Conservation (phyloP, 345 rosid genomes). For the Populus tremula region DNA sequence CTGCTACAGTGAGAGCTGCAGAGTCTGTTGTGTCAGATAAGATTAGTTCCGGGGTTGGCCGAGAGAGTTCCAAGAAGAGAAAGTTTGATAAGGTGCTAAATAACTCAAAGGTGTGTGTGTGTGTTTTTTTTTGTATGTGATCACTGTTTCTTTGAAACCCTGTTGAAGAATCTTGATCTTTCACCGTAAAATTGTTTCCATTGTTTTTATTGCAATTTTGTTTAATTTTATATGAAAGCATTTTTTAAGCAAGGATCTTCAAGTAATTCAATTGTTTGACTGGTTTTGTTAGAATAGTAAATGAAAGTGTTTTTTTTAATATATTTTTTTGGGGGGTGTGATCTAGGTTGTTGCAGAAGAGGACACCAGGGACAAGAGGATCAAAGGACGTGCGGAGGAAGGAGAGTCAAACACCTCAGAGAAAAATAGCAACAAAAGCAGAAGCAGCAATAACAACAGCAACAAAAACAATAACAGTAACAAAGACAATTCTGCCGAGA, state of each 20-base stretch:
- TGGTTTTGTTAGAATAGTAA: conserved; percentile 11
- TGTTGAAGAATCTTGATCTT: neutral
- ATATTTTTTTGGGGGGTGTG: neutral
- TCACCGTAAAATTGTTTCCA: neutral
- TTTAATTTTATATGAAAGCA: neutral
- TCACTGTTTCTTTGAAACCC: neutral
- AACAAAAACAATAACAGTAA: conserved; percentile 33
- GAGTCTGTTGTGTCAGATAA: conserved; percentile 32
- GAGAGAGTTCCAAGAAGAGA: conserved; percentile 64
- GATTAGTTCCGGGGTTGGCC: conserved; percentile 26
- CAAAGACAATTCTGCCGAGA: conserved; percentile 43
- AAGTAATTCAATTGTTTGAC: neutral
- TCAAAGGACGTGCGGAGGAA: conserved; percentile 44
- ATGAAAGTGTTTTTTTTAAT: conserved; percentile 5
- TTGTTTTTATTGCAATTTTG: neutral
- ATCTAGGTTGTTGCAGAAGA: conserved; percentile 42
- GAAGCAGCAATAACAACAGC: conserved; percentile 14
- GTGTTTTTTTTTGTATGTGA: neutral
- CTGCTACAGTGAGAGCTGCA: conserved; percentile 18
- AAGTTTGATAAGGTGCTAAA: conserved; percentile 41
- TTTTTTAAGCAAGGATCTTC: neutral
- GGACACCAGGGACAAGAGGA: conserved; percentile 36
- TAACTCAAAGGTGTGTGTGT: conserved; percentile 26
- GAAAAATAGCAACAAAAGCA: conserved; percentile 40
- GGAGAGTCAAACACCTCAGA: conserved; percentile 58